Percentiles rank a stretch among this genome's conserved stretches.
Conservation (phyloP, 495 filamentous ascomycete species). For the Chaetomium tenue region DNA sequence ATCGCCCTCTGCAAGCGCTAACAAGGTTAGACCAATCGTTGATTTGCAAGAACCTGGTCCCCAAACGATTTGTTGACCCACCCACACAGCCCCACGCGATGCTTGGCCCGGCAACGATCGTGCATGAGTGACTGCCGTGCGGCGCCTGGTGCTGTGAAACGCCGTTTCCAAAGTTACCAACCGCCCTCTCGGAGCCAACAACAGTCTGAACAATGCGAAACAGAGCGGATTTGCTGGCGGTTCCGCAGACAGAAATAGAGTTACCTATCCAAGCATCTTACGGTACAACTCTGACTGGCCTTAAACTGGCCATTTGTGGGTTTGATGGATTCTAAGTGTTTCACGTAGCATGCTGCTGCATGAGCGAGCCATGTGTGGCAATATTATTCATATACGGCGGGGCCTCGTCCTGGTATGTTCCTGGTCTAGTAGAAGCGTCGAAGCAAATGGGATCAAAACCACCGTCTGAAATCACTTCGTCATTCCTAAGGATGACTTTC, state of each 20-base stretch:
- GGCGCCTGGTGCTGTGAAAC: constrained; percentile 13
- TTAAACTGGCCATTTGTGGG: too few relatives aligned
- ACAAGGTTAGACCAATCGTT: constrained; percentile 11
- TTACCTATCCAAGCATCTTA: too few relatives aligned
- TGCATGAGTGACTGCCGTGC: neutral
- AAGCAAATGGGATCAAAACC: too few relatives aligned
- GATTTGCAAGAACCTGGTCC: neutral
- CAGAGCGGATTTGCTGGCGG: neutral
- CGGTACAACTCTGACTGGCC: too few relatives aligned
- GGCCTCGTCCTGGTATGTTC: too few relatives aligned
- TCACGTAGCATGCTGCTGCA: too few relatives aligned
- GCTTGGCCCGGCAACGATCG: constrained; percentile 17
- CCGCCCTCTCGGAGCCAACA: neutral
- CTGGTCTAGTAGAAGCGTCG: too few relatives aligned
- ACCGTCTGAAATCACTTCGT: too few relatives aligned
- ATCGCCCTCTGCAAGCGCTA: neutral
- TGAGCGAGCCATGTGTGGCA: too few relatives aligned
- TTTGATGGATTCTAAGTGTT: too few relatives aligned
- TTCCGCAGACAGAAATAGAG: neutral
- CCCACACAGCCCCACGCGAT: neutral
- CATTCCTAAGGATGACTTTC: too few relatives aligned
- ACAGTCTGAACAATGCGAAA: neutral
- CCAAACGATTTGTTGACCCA: neutral
- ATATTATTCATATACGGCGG: too few relatives aligned
- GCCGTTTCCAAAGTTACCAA: constrained; percentile 15